Evolutionary conservation across 1,139 yeast species (phyloP).

Genomic region (Kodamaea sp.): DNA sequence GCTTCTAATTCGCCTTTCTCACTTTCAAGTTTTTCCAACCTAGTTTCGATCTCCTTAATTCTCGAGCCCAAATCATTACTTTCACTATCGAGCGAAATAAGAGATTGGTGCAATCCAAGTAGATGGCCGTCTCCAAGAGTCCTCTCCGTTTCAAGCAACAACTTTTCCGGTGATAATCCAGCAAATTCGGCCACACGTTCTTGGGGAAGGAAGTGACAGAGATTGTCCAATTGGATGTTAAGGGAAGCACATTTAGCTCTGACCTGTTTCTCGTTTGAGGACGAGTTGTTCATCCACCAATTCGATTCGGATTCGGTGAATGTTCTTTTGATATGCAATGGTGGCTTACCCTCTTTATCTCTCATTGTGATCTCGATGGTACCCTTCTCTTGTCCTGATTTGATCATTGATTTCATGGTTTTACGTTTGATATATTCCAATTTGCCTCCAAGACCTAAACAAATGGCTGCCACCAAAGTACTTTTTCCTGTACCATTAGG

Average conservation of each 20-base stretch:
- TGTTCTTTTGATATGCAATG: conserved; percentile 36
- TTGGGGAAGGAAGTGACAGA: conserved; percentile 94
- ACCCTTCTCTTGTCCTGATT: conserved; percentile 62
- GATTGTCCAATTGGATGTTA: conserved; percentile 84
- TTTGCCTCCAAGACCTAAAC: conserved; percentile 85
- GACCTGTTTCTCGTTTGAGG: conserved; percentile 47
- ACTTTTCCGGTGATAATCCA: conserved; percentile 69
- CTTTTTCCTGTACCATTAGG: conserved; percentile 98
- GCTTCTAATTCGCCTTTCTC: conserved; percentile 36
- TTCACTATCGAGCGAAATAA: conserved; percentile 54
- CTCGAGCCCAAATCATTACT: conserved; percentile 27
- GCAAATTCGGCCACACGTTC: conserved; percentile 96
- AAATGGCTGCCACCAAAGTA: conserved; percentile 90
- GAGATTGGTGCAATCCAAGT: conserved; percentile 54
- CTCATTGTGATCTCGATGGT: conserved; percentile 67
- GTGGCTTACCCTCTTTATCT: conserved; percentile 32
- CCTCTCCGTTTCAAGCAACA: conserved; percentile 76
- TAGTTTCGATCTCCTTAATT: conserved; percentile 30
- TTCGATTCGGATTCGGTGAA: conserved; percentile 48
- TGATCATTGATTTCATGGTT: conserved; percentile 71
- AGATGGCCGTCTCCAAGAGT: conserved; percentile 71
- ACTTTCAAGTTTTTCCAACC: conserved; percentile 29
- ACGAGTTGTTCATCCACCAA: conserved; percentile 61
- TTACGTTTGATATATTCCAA: conserved; percentile 82
- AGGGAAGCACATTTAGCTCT: conserved; percentile 46